Evolutionary conservation across 345 rosid species (phyloP).

Genomic region (Eucalyptus guilfoylei): DNA sequence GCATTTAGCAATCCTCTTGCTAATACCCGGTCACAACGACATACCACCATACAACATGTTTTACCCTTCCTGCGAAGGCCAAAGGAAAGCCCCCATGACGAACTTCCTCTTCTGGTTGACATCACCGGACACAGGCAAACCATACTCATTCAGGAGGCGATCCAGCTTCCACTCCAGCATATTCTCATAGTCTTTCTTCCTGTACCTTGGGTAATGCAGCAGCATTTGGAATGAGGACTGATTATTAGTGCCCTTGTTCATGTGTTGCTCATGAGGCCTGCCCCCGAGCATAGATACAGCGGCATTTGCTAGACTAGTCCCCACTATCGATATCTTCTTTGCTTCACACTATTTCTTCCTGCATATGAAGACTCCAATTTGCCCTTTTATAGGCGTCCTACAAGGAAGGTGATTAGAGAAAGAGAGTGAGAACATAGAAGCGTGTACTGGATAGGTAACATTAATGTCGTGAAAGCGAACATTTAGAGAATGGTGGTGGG

Average conservation of each 20-base stretch:
- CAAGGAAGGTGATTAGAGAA: background rate
- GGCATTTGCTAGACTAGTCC: background rate
- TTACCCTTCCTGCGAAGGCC: constrained; percentile 18
- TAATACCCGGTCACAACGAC: background rate
- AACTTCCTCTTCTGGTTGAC: constrained; percentile 34
- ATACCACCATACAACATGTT: background rate
- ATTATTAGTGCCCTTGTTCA: background rate
- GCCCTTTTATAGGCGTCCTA: background rate
- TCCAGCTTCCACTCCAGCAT: constrained; percentile 55
- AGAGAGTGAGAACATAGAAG: background rate
- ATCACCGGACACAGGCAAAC: constrained; percentile 32
- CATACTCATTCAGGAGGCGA: constrained; percentile 29
- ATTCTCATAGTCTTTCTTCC: constrained; percentile 27
- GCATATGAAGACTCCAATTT: background rate
- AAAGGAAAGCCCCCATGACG: constrained; percentile 55
- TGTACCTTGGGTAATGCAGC: constrained; percentile 44
- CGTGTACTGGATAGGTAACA: background rate
- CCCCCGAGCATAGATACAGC: background rate
- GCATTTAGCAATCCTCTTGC: background rate
- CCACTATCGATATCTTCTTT: constrained; percentile 1
- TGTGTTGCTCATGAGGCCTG: background rate
- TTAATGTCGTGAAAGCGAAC: constrained; percentile 12
- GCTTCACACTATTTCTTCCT: background rate
- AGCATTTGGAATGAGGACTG: constrained; percentile 33
- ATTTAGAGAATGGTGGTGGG: background rate